Conservation (phyloP, 208 protist genomes). For the Leishmania mexicana region DNA sequence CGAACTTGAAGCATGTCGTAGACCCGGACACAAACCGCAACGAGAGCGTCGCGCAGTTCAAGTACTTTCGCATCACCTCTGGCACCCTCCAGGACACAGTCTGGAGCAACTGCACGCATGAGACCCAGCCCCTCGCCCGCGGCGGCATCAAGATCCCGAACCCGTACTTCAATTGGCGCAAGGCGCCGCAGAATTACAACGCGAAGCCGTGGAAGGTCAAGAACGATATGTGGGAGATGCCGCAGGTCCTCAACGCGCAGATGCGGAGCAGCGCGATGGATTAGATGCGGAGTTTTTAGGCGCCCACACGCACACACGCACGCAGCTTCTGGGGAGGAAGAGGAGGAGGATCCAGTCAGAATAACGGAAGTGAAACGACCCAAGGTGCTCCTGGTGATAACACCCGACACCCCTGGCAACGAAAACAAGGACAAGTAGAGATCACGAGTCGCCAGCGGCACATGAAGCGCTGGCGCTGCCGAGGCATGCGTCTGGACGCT, state of each 20-base stretch:
- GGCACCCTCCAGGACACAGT: conserved; percentile 75
- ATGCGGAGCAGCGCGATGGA: conserved; percentile 62
- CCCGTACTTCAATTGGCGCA: conserved; percentile 89
- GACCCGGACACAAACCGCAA: conserved; percentile 86
- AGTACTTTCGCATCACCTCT: conserved; percentile 73
- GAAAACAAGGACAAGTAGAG: background rate
- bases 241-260: conserved; percentile 67
- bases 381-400: no score
- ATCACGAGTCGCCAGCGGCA: background rate
- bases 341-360: background rate
- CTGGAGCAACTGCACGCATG: conserved; percentile 79
- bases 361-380: background rate
- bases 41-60: conserved; percentile 73
- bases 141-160: conserved; percentile 61
- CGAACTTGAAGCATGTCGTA: conserved; percentile 61
- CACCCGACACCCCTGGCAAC: background rate
- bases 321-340: background rate
- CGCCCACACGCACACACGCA: background rate
- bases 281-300: conserved; percentile 5
- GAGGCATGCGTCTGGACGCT: background rate
- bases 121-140: conserved; percentile 60
- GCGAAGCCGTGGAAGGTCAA: conserved; percentile 66
- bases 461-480: background rate
- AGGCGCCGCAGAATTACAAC: conserved; percentile 78
- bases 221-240: conserved; percentile 88